phyloP scores from a whole-genome alignment of 2,329 filamentous ascomycete species.

The Rhinocladiella similis region DNA sequence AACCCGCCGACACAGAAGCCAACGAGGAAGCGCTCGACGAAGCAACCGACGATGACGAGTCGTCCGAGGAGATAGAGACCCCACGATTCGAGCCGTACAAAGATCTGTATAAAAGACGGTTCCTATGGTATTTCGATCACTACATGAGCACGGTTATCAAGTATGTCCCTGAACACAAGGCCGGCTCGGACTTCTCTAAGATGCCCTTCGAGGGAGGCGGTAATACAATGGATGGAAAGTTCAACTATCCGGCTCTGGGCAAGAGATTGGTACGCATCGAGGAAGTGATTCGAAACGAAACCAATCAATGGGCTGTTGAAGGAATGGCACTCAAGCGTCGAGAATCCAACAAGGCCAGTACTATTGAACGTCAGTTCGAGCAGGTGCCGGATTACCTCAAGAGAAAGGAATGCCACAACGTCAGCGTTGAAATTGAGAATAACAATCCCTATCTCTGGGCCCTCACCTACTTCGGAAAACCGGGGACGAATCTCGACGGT shows the following conservation, averaged over 20 bases:
- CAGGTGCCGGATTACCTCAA: slow-evolving; percentile 78
- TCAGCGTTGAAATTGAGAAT: slow-evolving; percentile 75
- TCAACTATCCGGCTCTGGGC: slow-evolving; percentile 75
- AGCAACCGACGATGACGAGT: background rate
- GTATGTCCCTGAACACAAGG: slow-evolving; percentile 62
- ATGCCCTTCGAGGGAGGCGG: slow-evolving; percentile 82
- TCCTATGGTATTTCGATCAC: slow-evolving; percentile 93
- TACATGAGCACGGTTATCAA: slow-evolving; percentile 72
- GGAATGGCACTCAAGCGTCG: slow-evolving; percentile 64
- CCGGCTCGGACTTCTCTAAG: slow-evolving; percentile 65
- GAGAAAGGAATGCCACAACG: slow-evolving; percentile 64
- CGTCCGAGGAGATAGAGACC: too few relatives aligned
- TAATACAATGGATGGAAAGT: slow-evolving; percentile 85
- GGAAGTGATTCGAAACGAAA: slow-evolving; percentile 69
- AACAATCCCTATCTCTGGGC: slow-evolving; percentile 88
- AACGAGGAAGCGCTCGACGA: slow-evolving; percentile 52
- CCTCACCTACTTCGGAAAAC: slow-evolving; percentile 84
- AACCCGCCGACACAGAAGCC: slow-evolving; percentile 42
- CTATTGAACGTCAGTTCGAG: slow-evolving; percentile 79
- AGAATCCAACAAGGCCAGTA: slow-evolving; percentile 75
- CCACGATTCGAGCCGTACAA: slow-evolving; percentile 77
- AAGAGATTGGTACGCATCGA: slow-evolving; percentile 69
- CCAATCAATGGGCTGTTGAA: slow-evolving; percentile 67
- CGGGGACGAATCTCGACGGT: slow-evolving; percentile 91
- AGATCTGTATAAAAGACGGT: slow-evolving; percentile 85